Evolutionary conservation across 75 land plant species (phyloP).

Genomic region (Picea sitchensis): DNA sequence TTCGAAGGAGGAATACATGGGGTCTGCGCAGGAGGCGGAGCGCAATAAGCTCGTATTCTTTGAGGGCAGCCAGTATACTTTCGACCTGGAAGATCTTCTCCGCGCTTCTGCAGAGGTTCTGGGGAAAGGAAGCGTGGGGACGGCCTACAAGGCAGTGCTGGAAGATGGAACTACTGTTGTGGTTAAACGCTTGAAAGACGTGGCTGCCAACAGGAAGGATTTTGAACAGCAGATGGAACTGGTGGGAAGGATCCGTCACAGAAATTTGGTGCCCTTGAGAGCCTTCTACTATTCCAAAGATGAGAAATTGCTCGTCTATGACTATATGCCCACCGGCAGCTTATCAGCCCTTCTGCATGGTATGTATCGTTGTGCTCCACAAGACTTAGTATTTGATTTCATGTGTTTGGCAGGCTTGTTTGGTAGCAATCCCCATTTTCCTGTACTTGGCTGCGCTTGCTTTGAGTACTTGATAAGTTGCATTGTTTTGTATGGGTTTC

Average conservation of each 20-base stretch:
- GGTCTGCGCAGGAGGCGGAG: slow-evolving; percentile 53
- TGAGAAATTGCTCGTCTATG: slow-evolving; percentile 85
- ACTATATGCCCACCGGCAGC: slow-evolving; percentile 65
- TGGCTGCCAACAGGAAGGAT: slow-evolving; percentile 48
- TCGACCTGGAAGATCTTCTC: slow-evolving; percentile 82
- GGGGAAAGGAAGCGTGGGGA: slow-evolving; percentile 81
- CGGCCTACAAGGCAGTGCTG: slow-evolving; percentile 71
- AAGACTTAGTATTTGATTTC: too few relatives aligned
- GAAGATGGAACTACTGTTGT: slow-evolving; percentile 80
- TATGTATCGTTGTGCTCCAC: slow-evolving; percentile 19
- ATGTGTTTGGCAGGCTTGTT: too few relatives aligned
- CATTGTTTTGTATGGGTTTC: too few relatives aligned
- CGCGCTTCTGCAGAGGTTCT: slow-evolving; percentile 89
- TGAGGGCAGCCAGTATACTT: slow-evolving; percentile 41
- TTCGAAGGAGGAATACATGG: slow-evolving; percentile 47
- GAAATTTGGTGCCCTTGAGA: slow-evolving; percentile 56
- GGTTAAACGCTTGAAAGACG: slow-evolving; percentile 80
- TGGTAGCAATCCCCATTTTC: neutral
- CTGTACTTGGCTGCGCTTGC: neutral
- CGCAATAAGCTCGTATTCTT: slow-evolving; percentile 76
- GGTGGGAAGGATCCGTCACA: slow-evolving; percentile 58
- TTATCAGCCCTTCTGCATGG: slow-evolving; percentile 69
- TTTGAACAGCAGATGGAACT: slow-evolving; percentile 63
- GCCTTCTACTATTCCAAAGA: slow-evolving; percentile 85
- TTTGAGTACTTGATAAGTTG: too few relatives aligned